These are phyloP conservation scores for Leccinum broughii DNA, from an alignment of 768 basidiomycete genomes.

Conservation along the genomic window DNA sequence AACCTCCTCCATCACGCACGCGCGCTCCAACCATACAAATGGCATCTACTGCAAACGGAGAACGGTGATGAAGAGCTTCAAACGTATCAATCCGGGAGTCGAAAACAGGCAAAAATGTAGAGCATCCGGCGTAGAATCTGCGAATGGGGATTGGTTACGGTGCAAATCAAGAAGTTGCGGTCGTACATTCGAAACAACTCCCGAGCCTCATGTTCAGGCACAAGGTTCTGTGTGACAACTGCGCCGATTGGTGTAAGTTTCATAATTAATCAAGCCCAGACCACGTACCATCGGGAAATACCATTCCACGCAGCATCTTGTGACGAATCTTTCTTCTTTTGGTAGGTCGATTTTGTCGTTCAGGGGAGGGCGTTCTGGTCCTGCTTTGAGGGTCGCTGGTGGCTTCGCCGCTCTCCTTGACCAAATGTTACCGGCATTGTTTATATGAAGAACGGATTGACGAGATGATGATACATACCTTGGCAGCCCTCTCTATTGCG, in stretches of 20 bases:
- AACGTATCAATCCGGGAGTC: conserved; percentile 83
- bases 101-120: conserved; percentile 86
- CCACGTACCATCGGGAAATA: conserved; percentile 73
- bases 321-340: conserved; percentile 76
- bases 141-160: conserved; percentile 10
- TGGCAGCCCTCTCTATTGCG: conserved; percentile 74
- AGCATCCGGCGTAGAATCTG: conserved; percentile 93
- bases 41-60: conserved; percentile 89
- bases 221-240: conserved; percentile 85
- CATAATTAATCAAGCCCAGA: not conserved
- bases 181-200: conserved; percentile 81
- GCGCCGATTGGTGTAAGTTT: conserved; percentile 7
- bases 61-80: conserved; percentile 81
- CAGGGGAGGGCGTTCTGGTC: conserved; percentile 70
- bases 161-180: conserved; percentile 3
- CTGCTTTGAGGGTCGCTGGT: conserved; percentile 76
- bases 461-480: conserved; percentile 44
- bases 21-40: conserved; percentile 94
- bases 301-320: conserved; percentile 53
- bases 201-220: conserved; percentile 80
- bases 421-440: conserved; percentile 12
- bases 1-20: conserved; percentile 88
- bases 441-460: not conserved
- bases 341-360: conserved; percentile 62
- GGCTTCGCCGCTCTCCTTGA: conserved; percentile 70